These are phyloP conservation scores for Apiospora saccharicola DNA, from an alignment of 2,329 filamentous ascomycete genomes.

Conservation along the genomic window DNA sequence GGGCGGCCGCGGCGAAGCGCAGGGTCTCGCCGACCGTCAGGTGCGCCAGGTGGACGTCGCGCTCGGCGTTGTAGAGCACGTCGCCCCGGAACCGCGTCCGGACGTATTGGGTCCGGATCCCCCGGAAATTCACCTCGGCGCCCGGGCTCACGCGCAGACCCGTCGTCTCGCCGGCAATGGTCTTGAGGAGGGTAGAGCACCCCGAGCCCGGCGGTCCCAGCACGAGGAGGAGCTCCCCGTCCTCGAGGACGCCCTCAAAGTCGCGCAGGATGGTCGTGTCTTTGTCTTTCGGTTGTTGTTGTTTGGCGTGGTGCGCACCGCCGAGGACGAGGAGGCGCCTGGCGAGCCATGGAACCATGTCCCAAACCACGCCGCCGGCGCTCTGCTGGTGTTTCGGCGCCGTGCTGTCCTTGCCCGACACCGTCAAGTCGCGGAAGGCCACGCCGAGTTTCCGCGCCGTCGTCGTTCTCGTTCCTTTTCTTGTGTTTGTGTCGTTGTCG, in stretches of 20 bases:
- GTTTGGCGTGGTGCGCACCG: too few relatives aligned
- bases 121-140: background rate
- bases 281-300: background rate
- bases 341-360: background rate
- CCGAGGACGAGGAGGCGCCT: background rate
- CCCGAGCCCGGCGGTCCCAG: conserved; percentile 20
- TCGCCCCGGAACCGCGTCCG: conserved; percentile 14
- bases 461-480: background rate
- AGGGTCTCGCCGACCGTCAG: conserved; percentile 5
- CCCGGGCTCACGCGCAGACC: conserved; percentile 7
- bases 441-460: background rate
- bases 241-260: conserved; percentile 70
- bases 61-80: conserved; percentile 9
- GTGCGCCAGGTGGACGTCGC: background rate
- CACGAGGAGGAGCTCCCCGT: conserved; percentile 30
- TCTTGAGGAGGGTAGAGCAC: conserved; percentile 23
- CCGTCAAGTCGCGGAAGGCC: background rate
- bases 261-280: conserved; percentile 59
- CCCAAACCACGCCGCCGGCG: background rate
- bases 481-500: background rate
- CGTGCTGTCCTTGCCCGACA: background rate
- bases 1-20: background rate
- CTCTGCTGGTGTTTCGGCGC: background rate
- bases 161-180: conserved; percentile 17
- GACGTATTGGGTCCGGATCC: conserved; percentile 3